Evolutionary conservation across 441 rosid species (phyloP).

Genomic region (Bruguiera hainesii): DNA sequence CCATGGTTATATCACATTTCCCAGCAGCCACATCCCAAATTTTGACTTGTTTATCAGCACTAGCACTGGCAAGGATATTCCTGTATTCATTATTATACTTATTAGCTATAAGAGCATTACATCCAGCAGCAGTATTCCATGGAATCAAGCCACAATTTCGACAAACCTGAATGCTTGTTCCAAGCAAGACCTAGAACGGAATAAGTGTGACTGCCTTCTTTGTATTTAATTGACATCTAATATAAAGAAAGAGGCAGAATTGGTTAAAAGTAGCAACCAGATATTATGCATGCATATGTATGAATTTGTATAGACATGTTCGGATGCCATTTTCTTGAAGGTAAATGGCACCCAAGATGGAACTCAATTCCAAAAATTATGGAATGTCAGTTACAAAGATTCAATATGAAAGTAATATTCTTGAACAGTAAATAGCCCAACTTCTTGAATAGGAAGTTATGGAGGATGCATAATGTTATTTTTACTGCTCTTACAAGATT

Average conservation of each 20-base stretch:
- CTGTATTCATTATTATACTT: constrained; percentile 26
- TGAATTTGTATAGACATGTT: not conserved
- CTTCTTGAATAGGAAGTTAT: no score
- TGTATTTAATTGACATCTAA: constrained; percentile 47
- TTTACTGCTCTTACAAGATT: not conserved
- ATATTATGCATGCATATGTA: not conserved
- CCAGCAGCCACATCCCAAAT: constrained; percentile 85
- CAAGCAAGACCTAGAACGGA: constrained; percentile 94
- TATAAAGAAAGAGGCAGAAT: not conserved
- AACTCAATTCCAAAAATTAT: not conserved
- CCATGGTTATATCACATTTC: constrained; percentile 69
- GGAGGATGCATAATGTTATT: not conserved
- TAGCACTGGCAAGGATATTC: constrained; percentile 71
- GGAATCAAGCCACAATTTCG: constrained; percentile 15
- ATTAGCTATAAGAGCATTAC: constrained; percentile 9
- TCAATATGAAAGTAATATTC: no score
- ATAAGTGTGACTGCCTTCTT: constrained; percentile 87
- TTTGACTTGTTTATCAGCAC: constrained; percentile 78
- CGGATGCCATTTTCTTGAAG: not conserved
- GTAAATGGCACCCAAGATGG: not conserved
- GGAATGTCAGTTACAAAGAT: no score
- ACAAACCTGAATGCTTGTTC: constrained; percentile 88
- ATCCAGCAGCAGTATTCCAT: constrained; percentile 1
- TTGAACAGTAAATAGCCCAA: no score
- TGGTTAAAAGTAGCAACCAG: not conserved